Evolutionary conservation across 805 yeast species (phyloP).

Genomic region (Kodamaea hsintzibuensis): DNA sequence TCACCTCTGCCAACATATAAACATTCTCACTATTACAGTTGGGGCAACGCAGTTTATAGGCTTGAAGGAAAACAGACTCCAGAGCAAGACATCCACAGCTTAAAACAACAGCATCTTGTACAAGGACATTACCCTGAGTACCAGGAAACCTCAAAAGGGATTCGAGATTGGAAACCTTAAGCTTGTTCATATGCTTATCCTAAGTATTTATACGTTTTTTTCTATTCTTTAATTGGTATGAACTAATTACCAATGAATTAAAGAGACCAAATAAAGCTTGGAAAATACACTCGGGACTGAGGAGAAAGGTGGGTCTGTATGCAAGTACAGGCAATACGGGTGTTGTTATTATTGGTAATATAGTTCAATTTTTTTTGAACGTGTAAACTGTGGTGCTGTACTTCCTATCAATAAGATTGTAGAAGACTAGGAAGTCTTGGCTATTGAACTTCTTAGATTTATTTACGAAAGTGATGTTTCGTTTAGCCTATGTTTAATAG

Average conservation of each 20-base stretch:
- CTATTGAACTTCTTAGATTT: no score
- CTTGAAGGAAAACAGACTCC: slow-evolving; percentile 25
- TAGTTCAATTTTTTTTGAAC: no score
- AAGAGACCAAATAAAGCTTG: not conserved
- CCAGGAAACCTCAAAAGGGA: slow-evolving; percentile 28
- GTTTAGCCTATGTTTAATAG: no score
- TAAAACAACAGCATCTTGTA: slow-evolving; percentile 37
- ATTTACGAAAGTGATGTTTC: no score
- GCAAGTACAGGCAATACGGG: no score
- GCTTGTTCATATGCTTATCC: slow-evolving; percentile 14
- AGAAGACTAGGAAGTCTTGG: no score
- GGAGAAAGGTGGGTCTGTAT: no score
- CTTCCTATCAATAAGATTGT: no score
- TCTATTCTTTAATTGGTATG: not conserved
- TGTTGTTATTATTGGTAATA: no score
- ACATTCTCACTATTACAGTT: slow-evolving; percentile 14
- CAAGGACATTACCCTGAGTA: slow-evolving; percentile 13
- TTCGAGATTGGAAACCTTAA: slow-evolving; percentile 25
- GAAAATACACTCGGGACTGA: no score
- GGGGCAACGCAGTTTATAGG: slow-evolving; percentile 9
- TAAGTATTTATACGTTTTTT: slow-evolving; percentile 5
- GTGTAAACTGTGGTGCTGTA: no score
- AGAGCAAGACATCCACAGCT: slow-evolving; percentile 44
- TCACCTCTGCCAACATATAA: slow-evolving; percentile 26
- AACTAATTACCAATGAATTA: not conserved